Conservation (phyloP, 129 eudicot species). For the Centaurea solstitialis region DNA sequence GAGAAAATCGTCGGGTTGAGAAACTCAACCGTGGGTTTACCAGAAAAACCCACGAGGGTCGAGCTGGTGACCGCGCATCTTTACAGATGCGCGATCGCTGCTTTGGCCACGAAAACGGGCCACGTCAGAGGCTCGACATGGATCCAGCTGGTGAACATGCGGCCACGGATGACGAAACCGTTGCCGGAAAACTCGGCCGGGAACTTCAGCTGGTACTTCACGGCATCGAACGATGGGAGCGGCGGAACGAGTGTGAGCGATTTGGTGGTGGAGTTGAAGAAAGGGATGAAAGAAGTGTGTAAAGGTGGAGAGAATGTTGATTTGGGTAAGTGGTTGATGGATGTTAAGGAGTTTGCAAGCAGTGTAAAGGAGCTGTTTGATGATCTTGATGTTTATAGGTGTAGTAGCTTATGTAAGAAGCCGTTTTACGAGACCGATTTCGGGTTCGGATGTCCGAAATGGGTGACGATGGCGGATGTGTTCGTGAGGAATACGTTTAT, state of each 20-base stretch:
- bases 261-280: not conserved
- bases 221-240: not conserved
- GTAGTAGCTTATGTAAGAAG: not conserved
- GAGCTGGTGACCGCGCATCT: constrained; percentile 7
- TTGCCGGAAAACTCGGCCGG: constrained; percentile 6
- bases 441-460: constrained; percentile 11
- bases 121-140: not conserved
- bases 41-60: not conserved
- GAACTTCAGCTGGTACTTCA: constrained; percentile 21
- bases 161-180: not conserved
- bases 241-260: not conserved
- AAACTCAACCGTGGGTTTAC: not conserved
- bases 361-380: constrained; percentile 5
- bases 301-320: not conserved
- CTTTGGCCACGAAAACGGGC: not conserved
- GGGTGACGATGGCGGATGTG: constrained; percentile 18
- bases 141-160: constrained; percentile 23
- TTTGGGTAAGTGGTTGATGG: constrained; percentile 1
- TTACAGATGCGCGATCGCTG: not conserved
- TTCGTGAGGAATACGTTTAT: constrained; percentile 10
- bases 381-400: constrained; percentile 4
- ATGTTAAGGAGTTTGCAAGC: not conserved
- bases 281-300: not conserved
- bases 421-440: constrained; percentile 6
- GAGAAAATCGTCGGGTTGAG: not conserved